Percentiles rank a stretch among this genome's conserved stretches.
Evolutionary conservation across 2,329 filamentous ascomycete species (phyloP).

Genomic region (Phyllosticta citribraziliensis): DNA sequence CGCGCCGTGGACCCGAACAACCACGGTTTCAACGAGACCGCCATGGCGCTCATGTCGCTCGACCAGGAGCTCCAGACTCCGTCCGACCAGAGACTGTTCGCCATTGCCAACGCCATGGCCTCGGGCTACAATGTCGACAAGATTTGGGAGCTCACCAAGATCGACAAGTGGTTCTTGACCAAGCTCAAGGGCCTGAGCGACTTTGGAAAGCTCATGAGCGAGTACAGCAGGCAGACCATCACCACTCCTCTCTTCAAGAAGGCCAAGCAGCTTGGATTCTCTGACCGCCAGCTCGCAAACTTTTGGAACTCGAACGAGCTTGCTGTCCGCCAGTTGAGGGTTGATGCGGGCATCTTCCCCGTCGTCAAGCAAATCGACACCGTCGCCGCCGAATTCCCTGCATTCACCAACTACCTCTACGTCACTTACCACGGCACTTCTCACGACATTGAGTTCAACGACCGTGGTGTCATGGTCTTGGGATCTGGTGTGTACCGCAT

Average conservation of each 20-base stretch:
- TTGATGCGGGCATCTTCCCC: conserved; percentile 78
- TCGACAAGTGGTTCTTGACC: conserved; percentile 96
- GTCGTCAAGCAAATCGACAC: conserved; percentile 98
- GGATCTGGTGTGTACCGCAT: conserved; percentile 96
- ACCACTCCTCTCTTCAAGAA: conserved; percentile 59
- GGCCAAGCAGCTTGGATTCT: conserved; percentile 91
- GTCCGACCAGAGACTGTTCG: conserved; percentile 93
- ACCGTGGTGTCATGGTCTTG: conserved; percentile 91
- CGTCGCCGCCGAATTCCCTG: conserved; percentile 92
- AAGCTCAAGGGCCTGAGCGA: conserved; percentile 85
- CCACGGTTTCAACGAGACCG: conserved; percentile 84
- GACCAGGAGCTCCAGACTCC: conserved; percentile 94
- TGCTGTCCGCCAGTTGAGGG: conserved; percentile 70
- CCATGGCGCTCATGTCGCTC: conserved; percentile 78
- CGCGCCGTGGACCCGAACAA: conserved; percentile 92
- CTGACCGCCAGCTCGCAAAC: conserved; percentile 82
- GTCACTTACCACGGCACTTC: conserved; percentile 88
- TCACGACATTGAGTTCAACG: conserved; percentile 73
- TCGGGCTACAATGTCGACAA: conserved; percentile 88
- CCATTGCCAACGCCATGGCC: conserved; percentile 96
- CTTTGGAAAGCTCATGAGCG: conserved; percentile 71
- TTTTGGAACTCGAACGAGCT: conserved; percentile 95
- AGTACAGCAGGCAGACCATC: conserved; percentile 56
- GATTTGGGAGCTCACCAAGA: conserved; percentile 97
- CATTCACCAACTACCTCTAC: conserved; percentile 92